Percentiles rank a stretch among this genome's conserved stretches.
These are phyloP conservation scores for Neurospora intermedia DNA, from an alignment of 495 filamentous ascomycete species.

Conservation along the genomic window DNA sequence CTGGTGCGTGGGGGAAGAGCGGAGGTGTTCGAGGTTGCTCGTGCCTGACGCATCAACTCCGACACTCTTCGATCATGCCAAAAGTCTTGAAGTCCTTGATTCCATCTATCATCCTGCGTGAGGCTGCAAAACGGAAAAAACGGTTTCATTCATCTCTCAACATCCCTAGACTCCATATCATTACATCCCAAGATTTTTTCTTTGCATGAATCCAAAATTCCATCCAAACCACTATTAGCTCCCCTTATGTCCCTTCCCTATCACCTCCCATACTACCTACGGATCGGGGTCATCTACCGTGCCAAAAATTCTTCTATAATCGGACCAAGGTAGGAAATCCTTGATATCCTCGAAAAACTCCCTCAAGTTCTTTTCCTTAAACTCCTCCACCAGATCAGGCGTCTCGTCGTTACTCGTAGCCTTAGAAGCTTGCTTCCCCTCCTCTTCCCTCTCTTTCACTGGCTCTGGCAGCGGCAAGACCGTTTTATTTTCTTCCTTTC, in stretches of 20 bases:
- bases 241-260: neutral
- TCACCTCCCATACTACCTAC: neutral
- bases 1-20: neutral
- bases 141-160: too few relatives aligned
- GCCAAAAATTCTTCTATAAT: neutral
- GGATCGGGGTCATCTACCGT: neutral
- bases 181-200: neutral
- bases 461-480: neutral
- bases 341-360: neutral
- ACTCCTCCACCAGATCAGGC: neutral
- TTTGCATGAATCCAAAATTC: neutral
- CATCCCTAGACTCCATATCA: too few relatives aligned
- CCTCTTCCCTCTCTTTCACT: neutral
- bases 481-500: neutral
- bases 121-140: too few relatives aligned
- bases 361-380: neutral
- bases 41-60: neutral
- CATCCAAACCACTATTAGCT: neutral
- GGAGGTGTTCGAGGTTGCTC: neutral
- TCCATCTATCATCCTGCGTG: too few relatives aligned
- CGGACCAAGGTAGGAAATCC: neutral
- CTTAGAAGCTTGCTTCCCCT: neutral
- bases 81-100: neutral
- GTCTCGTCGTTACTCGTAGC: neutral
- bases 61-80: neutral